Percentiles rank a stretch among this genome's conserved stretches.
Evolutionary conservation across 257 asterid species (phyloP).

Genomic region (Leptodermis oblonga): DNA sequence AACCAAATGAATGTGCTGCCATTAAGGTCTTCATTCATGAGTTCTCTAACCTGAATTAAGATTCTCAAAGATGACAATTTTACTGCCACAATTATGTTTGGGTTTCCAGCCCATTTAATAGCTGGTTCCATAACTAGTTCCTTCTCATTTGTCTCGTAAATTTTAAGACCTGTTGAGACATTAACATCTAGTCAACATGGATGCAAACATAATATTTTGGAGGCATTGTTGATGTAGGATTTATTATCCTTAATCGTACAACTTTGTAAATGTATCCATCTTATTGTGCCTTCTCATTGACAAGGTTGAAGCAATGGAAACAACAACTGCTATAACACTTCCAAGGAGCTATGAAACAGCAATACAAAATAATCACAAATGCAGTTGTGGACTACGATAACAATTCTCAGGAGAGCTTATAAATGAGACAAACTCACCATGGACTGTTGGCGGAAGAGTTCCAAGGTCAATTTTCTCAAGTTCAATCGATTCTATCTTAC

Average conservation of each 20-base stretch:
- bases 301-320: neutral
- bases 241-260: too few relatives aligned
- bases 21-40: slow-evolving; percentile 6
- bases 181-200: neutral
- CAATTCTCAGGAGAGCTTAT: neutral
- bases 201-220: neutral
- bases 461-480: slow-evolving; percentile 68
- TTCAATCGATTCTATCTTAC: slow-evolving; percentile 59
- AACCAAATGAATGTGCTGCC: slow-evolving; percentile 2
- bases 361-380: neutral
- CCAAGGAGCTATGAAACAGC: neutral
- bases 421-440: slow-evolving; percentile 46
- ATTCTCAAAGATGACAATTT: slow-evolving; percentile 46
- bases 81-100: slow-evolving; percentile 47
- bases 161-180: slow-evolving; percentile 55
- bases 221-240: neutral
- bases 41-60: slow-evolving; percentile 54
- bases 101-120: slow-evolving; percentile 86
- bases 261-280: too few relatives aligned
- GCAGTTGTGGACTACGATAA: neutral
- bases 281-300: neutral
- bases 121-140: slow-evolving; percentile 84
- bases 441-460: slow-evolving; percentile 71
- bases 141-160: slow-evolving; percentile 75
- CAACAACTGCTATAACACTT: neutral